Percentiles rank a stretch among this genome's conserved stretches.
Evolutionary conservation across 2,329 filamentous ascomycete genomes (phyloP).

Genomic region (Fonsecaea multimorphosa): DNA sequence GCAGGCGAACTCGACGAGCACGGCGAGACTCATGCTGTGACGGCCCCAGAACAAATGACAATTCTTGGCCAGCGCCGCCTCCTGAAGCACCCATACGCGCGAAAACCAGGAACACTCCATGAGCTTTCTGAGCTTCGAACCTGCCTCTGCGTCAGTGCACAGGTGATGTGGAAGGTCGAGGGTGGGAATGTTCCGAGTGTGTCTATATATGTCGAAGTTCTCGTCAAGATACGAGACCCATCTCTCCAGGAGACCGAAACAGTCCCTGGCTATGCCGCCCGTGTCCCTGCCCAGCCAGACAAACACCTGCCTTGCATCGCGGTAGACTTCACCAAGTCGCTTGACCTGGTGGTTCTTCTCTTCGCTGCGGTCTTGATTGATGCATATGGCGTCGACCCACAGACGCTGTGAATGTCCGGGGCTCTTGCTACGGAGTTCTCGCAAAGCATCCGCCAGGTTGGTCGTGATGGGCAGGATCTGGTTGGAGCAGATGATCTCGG

Average conservation of each 20-base stretch:
- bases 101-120: not conserved
- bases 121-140: not conserved
- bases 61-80: not conserved
- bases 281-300: slow-evolving; percentile 3
- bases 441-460: slow-evolving; percentile 1
- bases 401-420: not conserved
- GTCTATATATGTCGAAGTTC: not conserved
- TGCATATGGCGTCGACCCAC: slow-evolving; percentile 7
- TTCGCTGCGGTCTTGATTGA: not conserved
- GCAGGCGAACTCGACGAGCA: slow-evolving; percentile 4
- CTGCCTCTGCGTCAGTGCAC: not conserved
- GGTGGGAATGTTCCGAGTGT: not conserved
- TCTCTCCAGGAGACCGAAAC: not conserved
- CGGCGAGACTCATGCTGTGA: slow-evolving; percentile 5
- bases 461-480: not conserved
- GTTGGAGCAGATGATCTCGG: slow-evolving; percentile 1
- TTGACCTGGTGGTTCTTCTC: slow-evolving; percentile 11
- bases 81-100: slow-evolving; percentile 9
- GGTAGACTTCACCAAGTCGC: not conserved
- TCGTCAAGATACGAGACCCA: not conserved
- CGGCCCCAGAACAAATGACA: slow-evolving; percentile 5
- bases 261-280: slow-evolving; percentile 8
- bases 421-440: not conserved
- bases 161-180: slow-evolving; percentile 6
- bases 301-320: not conserved